Evolutionary conservation across 139 green algal species (phyloP), one percentile per base, ranked within the genome.

Genomic region (Picochlorum sp.): DNA sequence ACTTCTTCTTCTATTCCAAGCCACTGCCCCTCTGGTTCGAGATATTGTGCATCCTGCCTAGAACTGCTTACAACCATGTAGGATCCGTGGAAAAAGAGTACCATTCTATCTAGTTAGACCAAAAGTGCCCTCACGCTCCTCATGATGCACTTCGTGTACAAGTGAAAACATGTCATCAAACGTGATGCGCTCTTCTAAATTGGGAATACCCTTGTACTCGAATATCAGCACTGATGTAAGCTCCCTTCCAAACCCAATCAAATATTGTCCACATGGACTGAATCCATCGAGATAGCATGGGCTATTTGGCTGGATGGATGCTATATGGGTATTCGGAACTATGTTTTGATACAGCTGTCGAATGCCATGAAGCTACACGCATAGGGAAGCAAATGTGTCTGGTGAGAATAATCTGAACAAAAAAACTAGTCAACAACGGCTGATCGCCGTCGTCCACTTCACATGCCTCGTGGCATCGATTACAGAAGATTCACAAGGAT

Each of bases 331-430:
- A 57, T 68, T 61, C 8, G 70, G 70, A 23, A 67, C 70, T 4
- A 76, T 24, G n/a, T 45, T 76, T 34, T 76, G 61, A n/a, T 56
- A 70, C 14, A 76, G 41, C 3, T 67, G 50, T 6, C 70, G 51
- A 66, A 50, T 57, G 8, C 70, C 45, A 9, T 49, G 18, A 14
- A 45, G 45, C 70, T 76, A 63, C 70, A 61, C 20, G 4, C 14
- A 15, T 3, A 18, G 15, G 18, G 4, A 37, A 38, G 13, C 34
- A 41, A 41, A 41, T 41, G 34, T 41, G 34, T 41, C 34, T 41
- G 34, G 34, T 41, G 34, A 41, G 34, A 4, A 13, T 11, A 13
- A 28, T 28, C 7, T 41, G 34, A 41, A 9, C 8, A 41, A 7
- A 41, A 41, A 7, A 41, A 41, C 34, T 13, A 41, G 8, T 11